A percentile compares a stretch with the other conserved stretches of the same genome.
These are phyloP conservation scores for Hyaloscypha finlandica DNA, from an alignment of 495 filamentous ascomycete genomes.

Conservation along the genomic window DNA sequence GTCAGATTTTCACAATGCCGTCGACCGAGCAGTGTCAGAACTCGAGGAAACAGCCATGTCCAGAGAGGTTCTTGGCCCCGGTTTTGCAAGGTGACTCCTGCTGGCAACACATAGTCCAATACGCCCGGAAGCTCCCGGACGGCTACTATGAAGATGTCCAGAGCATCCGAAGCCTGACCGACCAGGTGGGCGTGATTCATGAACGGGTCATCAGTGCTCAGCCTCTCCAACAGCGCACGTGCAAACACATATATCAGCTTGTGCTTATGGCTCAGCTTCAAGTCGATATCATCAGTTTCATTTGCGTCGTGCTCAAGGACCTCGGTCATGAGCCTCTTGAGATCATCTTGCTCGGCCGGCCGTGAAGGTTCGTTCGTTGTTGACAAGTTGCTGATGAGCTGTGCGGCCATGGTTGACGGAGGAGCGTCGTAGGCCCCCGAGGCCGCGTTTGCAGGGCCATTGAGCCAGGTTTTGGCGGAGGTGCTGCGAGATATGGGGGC, in stretches of 20 bases:
- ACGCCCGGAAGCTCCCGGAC: constrained; percentile 74
- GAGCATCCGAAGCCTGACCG: constrained; percentile 62
- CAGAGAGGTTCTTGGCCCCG: constrained; percentile 66
- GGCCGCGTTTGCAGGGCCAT: constrained; percentile 11
- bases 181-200: constrained; percentile 51
- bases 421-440: constrained; percentile 39
- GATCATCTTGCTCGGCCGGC: constrained; percentile 43
- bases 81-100: constrained; percentile 36
- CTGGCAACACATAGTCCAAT: constrained; percentile 50
- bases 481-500: constrained; percentile 38
- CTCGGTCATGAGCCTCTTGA: constrained; percentile 66
- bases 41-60: constrained; percentile 73
- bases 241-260: constrained; percentile 82
- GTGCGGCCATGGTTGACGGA: constrained; percentile 69
- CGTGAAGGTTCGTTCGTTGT: constrained; percentile 19
- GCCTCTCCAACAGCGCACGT: constrained; percentile 73
- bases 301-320: constrained; percentile 47
- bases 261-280: constrained; percentile 72
- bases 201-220: constrained; percentile 60
- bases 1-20: constrained; percentile 42
- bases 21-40: constrained; percentile 58
- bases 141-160: constrained; percentile 71
- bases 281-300: constrained; percentile 50
- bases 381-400: constrained; percentile 60
- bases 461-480: constrained; percentile 11